These are phyloP conservation scores for Dimargaris verticillata DNA, from an alignment of 192 early-diverging fungal species.

Conservation along the genomic window DNA sequence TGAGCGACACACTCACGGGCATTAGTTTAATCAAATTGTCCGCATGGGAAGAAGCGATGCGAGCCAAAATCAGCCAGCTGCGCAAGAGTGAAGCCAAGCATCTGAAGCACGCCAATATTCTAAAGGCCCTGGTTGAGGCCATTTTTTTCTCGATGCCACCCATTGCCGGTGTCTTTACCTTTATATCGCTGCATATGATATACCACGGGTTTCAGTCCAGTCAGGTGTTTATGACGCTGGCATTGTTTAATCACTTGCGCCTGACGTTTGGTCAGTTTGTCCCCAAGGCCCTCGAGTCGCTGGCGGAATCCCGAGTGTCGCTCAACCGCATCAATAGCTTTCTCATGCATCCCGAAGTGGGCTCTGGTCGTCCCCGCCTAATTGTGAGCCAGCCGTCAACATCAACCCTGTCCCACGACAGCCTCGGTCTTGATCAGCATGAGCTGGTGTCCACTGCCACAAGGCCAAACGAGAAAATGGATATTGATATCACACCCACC, in stretches of 20 bases:
- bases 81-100: not conserved
- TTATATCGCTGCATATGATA: not conserved
- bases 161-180: not conserved
- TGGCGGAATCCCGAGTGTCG: conserved; percentile 6
- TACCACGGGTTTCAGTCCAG: not conserved
- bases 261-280: conserved; percentile 1
- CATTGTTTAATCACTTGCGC: conserved; percentile 3
- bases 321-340: not conserved
- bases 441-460: too few relatives aligned
- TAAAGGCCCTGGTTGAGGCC: conserved; percentile 3
- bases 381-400: too few relatives aligned
- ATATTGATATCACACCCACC: too few relatives aligned
- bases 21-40: conserved; percentile 1
- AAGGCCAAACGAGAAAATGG: too few relatives aligned
- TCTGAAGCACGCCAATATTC: not conserved
- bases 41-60: not conserved
- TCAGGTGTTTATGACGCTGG: conserved; percentile 7
- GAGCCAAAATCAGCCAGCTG: not conserved
- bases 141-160: conserved; percentile 1
- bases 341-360: conserved; percentile 1
- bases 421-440: too few relatives aligned
- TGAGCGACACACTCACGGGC: conserved; percentile 3
- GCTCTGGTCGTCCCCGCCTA: not conserved
- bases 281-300: conserved; percentile 5
- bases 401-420: too few relatives aligned